Conservation (phyloP, 2,329 filamentous ascomycete species). For the Penicillium rolfsii region DNA sequence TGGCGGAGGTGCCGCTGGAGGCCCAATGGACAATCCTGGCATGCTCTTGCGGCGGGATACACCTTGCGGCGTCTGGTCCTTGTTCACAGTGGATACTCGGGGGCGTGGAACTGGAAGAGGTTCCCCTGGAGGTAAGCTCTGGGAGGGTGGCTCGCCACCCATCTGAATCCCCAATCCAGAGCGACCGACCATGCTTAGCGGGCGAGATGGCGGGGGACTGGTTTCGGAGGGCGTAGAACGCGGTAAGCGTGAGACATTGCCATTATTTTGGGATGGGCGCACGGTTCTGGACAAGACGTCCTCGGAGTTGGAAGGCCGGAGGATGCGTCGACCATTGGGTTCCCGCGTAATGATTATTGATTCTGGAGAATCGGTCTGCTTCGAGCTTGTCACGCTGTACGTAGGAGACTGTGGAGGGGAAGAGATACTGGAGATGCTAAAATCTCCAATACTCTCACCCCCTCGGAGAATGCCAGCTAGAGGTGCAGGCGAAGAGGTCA, state of each 20-base stretch:
- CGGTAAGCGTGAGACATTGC: slow-evolving; percentile 25
- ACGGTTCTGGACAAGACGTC: slow-evolving; percentile 30
- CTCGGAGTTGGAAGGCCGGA: slow-evolving; percentile 37
- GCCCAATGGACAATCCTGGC: slow-evolving; percentile 36
- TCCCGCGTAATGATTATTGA: slow-evolving; percentile 19
- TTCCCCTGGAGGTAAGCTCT: slow-evolving; percentile 14
- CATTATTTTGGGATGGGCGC: slow-evolving; percentile 18
- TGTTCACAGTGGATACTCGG: slow-evolving; percentile 20
- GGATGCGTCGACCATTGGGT: slow-evolving; percentile 21
- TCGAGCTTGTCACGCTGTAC: slow-evolving; percentile 31
- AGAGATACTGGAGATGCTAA: slow-evolving; percentile 30
- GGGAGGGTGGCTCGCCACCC: slow-evolving; percentile 11
- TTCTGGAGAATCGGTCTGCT: slow-evolving; percentile 28
- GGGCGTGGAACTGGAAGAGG: slow-evolving; percentile 19
- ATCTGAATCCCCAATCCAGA: slow-evolving; percentile 20
- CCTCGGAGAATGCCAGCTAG: slow-evolving; percentile 17
- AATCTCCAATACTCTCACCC: slow-evolving; percentile 20
- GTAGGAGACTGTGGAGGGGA: slow-evolving; percentile 41
- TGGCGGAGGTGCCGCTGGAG: slow-evolving; percentile 38
- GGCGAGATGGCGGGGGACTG: slow-evolving; percentile 25
- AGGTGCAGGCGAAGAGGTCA: slow-evolving; percentile 22
- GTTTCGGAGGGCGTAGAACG: slow-evolving; percentile 15
- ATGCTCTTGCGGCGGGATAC: slow-evolving; percentile 40
- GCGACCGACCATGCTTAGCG: slow-evolving; percentile 28
- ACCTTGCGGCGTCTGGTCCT: slow-evolving; percentile 15